phyloP scores from a whole-genome alignment of 2,329 filamentous ascomycete genomes.

The Fusarium sp. region DNA sequence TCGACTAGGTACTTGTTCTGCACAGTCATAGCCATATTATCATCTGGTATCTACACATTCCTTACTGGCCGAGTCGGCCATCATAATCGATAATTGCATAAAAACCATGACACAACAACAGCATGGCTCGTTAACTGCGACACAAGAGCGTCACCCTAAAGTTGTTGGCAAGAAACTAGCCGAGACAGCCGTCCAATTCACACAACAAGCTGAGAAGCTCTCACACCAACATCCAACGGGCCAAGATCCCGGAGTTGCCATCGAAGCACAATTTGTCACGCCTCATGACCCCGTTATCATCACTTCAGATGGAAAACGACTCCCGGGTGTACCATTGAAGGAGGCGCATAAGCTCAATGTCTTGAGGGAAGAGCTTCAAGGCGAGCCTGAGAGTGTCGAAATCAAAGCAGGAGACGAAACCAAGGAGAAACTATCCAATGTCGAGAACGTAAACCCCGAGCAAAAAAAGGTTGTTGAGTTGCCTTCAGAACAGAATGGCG shows the following conservation, averaged over 20 bases:
- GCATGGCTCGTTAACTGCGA: conserved; percentile 9
- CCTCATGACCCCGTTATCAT: conserved; percentile 76
- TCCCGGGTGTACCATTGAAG: conserved; percentile 73
- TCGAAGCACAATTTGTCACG: conserved; percentile 72
- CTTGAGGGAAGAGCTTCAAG: conserved; percentile 60
- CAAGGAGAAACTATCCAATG: conserved; percentile 41
- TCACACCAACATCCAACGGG: conserved; percentile 51
- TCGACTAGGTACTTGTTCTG: neutral
- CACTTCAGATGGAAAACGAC: conserved; percentile 70
- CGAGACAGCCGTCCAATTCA: conserved; percentile 62
- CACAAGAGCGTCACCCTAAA: conserved; percentile 12
- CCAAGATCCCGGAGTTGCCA: conserved; percentile 55
- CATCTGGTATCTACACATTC: neutral
- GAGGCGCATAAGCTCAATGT: conserved; percentile 76
- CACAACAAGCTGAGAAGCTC: conserved; percentile 67
- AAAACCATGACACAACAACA: conserved; percentile 25
- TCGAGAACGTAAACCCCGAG: conserved; percentile 43
- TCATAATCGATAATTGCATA: neutral
- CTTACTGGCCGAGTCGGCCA: neutral
- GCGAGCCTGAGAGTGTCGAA: conserved; percentile 39
- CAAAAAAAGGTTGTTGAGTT: conserved; percentile 38
- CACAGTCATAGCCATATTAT: neutral
- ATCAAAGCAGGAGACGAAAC: conserved; percentile 38
- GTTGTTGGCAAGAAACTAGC: conserved; percentile 41
- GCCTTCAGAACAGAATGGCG: conserved; percentile 44